These are phyloP conservation scores for Citrullus amarus DNA, from an alignment of 306 rosid genomes.

Conservation along the genomic window DNA sequence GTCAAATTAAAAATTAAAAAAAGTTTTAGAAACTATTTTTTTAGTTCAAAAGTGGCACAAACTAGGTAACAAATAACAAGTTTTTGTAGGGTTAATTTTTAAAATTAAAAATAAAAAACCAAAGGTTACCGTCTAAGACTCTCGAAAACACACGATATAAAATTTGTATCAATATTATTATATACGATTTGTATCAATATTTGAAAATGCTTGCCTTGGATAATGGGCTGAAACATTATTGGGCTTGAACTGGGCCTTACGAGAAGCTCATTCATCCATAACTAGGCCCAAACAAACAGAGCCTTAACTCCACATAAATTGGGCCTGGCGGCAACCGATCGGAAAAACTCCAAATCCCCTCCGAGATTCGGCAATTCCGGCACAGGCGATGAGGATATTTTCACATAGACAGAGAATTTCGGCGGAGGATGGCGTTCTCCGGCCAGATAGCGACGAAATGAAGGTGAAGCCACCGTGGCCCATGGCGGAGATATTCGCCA, in stretches of 20 bases:
- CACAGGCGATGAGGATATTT: neutral
- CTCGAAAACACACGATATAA: too few relatives aligned
- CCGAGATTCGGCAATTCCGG: neutral
- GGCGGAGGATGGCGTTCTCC: neutral
- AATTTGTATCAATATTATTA: too few relatives aligned
- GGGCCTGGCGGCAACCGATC: neutral
- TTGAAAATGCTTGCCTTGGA: neutral
- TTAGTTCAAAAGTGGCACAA: too few relatives aligned
- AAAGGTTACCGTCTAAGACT: too few relatives aligned
- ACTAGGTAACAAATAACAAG: too few relatives aligned
- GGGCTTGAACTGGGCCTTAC: neutral
- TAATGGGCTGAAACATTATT: neutral
- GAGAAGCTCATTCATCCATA: neutral
- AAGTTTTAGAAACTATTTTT: too few relatives aligned
- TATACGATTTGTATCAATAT: neutral
- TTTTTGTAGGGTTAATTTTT: too few relatives aligned
- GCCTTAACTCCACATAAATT: neutral
- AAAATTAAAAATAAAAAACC: too few relatives aligned
- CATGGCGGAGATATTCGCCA: neutral
- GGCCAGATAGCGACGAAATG: neutral
- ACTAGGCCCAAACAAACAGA: neutral
- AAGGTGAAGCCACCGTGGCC: neutral
- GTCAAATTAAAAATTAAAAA: too few relatives aligned
- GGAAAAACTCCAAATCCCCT: neutral
- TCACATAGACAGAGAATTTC: neutral